These are phyloP conservation scores for Paratinospora sagittata DNA, from an alignment of 164 flowering plant species.

Conservation along the genomic window DNA sequence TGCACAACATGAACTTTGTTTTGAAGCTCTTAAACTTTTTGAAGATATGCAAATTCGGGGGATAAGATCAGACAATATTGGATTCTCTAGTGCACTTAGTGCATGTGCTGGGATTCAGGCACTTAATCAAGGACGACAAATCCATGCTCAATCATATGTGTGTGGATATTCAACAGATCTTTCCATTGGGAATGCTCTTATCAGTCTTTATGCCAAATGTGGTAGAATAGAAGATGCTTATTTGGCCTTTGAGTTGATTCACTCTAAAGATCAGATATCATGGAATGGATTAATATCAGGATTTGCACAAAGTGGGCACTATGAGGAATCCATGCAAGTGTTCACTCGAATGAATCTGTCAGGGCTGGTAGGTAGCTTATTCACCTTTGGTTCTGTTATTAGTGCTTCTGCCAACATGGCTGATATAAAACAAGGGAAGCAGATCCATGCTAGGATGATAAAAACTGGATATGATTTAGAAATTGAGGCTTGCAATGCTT, in stretches of 20 bases:
- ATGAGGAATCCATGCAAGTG: conserved; percentile 7
- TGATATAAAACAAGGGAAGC: conserved; percentile 3
- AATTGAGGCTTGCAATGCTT: conserved; percentile 4
- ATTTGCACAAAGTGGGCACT: conserved; percentile 7
- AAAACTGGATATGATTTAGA: conserved; percentile 1
- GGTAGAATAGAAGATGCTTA: conserved; percentile 20
- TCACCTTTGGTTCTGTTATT: conserved; percentile 4
- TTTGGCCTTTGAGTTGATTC: conserved; percentile 2
- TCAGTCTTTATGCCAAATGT: conserved; percentile 22
- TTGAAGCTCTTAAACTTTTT: conserved; percentile 4
- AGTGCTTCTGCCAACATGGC: conserved; percentile 8
- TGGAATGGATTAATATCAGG: conserved; percentile 8
- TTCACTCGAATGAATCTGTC: not conserved
- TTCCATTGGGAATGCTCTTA: conserved; percentile 4
- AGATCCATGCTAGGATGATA: conserved; percentile 3
- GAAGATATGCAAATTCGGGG: conserved; percentile 2
- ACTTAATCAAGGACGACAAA: conserved; percentile 3
- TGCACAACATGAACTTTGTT: not conserved
- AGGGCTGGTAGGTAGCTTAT: conserved; percentile 2
- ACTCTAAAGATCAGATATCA: not conserved
- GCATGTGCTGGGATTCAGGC: conserved; percentile 8
- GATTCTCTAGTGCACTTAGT: conserved; percentile 7
- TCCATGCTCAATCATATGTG: conserved; percentile 5
- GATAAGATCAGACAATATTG: conserved; percentile 3
- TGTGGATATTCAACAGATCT: conserved; percentile 6